These are phyloP conservation scores for Aspergillus sparsus DNA, from an alignment of 495 filamentous ascomycete genomes.

Conservation along the genomic window DNA sequence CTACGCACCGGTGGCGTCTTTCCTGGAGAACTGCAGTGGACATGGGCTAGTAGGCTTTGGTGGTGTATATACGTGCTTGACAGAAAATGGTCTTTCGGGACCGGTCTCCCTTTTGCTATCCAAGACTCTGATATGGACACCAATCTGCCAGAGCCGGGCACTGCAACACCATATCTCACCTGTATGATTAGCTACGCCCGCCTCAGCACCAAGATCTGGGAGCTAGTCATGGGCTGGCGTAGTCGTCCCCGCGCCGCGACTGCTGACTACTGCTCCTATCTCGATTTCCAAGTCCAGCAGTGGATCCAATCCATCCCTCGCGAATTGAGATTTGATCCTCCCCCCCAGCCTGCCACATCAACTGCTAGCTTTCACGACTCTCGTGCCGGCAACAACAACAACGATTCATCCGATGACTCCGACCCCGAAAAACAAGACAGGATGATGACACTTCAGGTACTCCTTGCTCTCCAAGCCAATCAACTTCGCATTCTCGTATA, in stretches of 20 bases:
- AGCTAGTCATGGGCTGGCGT: conserved; percentile 49
- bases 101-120: conserved; percentile 74
- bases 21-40: conserved; percentile 60
- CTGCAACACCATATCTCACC: conserved; percentile 40
- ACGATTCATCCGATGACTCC: conserved; percentile 31
- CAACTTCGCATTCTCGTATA: conserved; percentile 81
- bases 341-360: conserved; percentile 3
- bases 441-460: conserved; percentile 46
- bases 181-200: conserved; percentile 67
- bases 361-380: background rate
- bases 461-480: conserved; percentile 68
- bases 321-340: conserved; percentile 55
- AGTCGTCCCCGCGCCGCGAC: conserved; percentile 50
- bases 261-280: conserved; percentile 64
- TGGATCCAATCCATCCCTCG: conserved; percentile 67
- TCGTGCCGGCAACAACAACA: conserved; percentile 9
- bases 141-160: conserved; percentile 63
- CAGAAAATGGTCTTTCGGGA: conserved; percentile 77
- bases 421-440: conserved; percentile 33
- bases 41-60: conserved; percentile 66
- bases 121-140: conserved; percentile 83
- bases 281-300: conserved; percentile 72
- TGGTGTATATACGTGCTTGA: conserved; percentile 86
- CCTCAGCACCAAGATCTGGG: conserved; percentile 77
- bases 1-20: conserved; percentile 55